Evolutionary conservation across 257 asterid genomes (phyloP).

Genomic region (Nicotiana sylvestris): DNA sequence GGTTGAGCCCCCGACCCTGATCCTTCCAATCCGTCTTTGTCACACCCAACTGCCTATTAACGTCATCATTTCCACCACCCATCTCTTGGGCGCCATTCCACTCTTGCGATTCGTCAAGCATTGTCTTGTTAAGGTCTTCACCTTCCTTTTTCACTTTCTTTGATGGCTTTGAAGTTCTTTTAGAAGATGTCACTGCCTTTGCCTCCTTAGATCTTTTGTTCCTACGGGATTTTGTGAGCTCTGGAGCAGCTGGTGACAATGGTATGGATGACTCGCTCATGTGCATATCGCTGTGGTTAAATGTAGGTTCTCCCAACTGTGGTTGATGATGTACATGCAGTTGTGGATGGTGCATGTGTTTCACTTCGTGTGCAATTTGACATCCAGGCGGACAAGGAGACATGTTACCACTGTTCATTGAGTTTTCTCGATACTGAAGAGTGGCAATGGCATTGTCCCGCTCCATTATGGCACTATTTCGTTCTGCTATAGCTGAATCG

Average conservation of each 20-base stretch:
- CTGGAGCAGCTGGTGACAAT: constrained; percentile 36
- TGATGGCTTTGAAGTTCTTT: constrained; percentile 44
- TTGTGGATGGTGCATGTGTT: constrained; percentile 76
- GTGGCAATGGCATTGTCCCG: constrained; percentile 88
- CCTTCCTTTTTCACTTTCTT: constrained; percentile 57
- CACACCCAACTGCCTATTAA: constrained; percentile 26
- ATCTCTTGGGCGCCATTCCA: constrained; percentile 38
- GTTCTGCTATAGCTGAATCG: constrained; percentile 78
- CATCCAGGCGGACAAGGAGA: constrained; percentile 2
- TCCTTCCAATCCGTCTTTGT: constrained; percentile 78
- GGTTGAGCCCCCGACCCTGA: constrained; percentile 85
- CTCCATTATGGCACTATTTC: constrained; percentile 79
- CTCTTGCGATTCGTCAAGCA: constrained; percentile 34
- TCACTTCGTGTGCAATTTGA: constrained; percentile 63
- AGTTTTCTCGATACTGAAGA: constrained; percentile 64
- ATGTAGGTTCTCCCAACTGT: constrained; percentile 49
- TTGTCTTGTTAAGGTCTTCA: constrained; percentile 45
- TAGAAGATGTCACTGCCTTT: constrained; percentile 31
- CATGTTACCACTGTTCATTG: constrained; percentile 34
- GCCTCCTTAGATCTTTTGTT: constrained; percentile 65
- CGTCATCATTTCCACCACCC: constrained; percentile 26
- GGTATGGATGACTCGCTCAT: constrained; percentile 37
- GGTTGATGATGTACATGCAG: constrained; percentile 41
- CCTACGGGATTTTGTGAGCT: constrained; percentile 55
- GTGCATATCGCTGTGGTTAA: constrained; percentile 43